Percentiles rank a stretch among this genome's conserved stretches.
These are phyloP conservation scores for Tephrocybe sp. DNA, from an alignment of 768 basidiomycete species.

Conservation along the genomic window DNA sequence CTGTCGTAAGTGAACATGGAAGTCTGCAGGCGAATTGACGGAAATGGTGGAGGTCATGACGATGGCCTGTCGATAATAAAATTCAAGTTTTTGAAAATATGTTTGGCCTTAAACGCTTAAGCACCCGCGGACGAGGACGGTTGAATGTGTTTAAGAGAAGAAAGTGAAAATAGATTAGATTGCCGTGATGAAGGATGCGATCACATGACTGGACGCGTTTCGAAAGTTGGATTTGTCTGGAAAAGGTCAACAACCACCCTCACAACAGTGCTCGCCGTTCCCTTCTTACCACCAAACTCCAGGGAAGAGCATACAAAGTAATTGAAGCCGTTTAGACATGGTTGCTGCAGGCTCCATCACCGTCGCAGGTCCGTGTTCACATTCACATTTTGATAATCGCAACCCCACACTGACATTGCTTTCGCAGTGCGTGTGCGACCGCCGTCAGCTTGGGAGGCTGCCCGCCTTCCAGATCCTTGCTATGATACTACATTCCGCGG, in stretches of 20 bases:
- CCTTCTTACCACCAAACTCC: neutral
- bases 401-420: neutral
- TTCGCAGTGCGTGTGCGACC: constrained; percentile 84
- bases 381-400: constrained; percentile 12
- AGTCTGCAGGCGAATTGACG: constrained; percentile 75
- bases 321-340: constrained; percentile 40
- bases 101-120: no score
- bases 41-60: constrained; percentile 37
- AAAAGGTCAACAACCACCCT: constrained; percentile 3
- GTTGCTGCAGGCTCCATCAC: constrained; percentile 85
- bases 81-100: neutral
- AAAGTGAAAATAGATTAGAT: neutral
- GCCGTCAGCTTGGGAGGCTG: constrained; percentile 80
- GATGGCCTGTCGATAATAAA: neutral
- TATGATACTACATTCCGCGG: constrained; percentile 72
- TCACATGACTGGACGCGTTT: constrained; percentile 24
- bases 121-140: neutral
- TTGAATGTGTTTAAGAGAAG: no score
- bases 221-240: neutral
- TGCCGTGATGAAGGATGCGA: constrained; percentile 9
- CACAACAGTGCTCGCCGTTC: neutral
- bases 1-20: constrained; percentile 96
- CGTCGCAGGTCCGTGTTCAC: constrained; percentile 63
- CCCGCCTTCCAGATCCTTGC: constrained; percentile 73
- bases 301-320: constrained; percentile 1